Base-by-base conservation (phyloP, 805 yeast species). In the Saccharomyces jurei region DNA sequence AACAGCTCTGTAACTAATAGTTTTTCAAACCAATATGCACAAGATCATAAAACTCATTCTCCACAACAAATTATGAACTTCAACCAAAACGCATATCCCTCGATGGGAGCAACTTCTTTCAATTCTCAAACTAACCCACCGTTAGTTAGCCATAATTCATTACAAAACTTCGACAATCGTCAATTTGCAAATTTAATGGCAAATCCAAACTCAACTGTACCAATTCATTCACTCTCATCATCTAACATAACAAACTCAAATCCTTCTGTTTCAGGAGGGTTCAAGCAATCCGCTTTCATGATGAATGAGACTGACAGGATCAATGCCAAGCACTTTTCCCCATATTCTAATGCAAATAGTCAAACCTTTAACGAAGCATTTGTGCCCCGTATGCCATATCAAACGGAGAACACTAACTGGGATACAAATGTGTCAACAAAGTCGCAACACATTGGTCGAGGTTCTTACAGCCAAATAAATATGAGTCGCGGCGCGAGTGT, bases 1-100 rank as follows among this genome's bases (percentile, higher is more conserved):
- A 60, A 61, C 46, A 64, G 68, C 52, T 62, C 67, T 25, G 58
- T 56, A 4, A 57, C 63, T 3, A 36, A 36, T 9, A 36, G 17
- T 36, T 36, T 36, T 8, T 36, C 44, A 36, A 36, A 36, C 25
- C 44, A 36, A 36, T 36, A 36, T 36, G 22, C 44, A 36, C 44
- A 11, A 49, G 50, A 49, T 30, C 50, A 30, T 13, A 41, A 28
- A 29, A 46, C 14, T 10, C 48, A 21, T 14, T 22, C 44, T 10
- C 25, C 44, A 17, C 44, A 36, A 36, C 44, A 36, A 36, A 21
- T n/a, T 36, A 36, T 36, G 44, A n/a, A 36, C 25, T 36, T 36
- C 44, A 36, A 56, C 25, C 46, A 57, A 29, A 54, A 36, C 44
- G 30, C 50, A 28, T 46, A 51, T 22, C 22, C 49, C 44, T 6